Evolutionary conservation across 345 rosid species (phyloP), one percentile per base, ranked within the genome.

Genomic region (Nephelium lappaceum): DNA sequence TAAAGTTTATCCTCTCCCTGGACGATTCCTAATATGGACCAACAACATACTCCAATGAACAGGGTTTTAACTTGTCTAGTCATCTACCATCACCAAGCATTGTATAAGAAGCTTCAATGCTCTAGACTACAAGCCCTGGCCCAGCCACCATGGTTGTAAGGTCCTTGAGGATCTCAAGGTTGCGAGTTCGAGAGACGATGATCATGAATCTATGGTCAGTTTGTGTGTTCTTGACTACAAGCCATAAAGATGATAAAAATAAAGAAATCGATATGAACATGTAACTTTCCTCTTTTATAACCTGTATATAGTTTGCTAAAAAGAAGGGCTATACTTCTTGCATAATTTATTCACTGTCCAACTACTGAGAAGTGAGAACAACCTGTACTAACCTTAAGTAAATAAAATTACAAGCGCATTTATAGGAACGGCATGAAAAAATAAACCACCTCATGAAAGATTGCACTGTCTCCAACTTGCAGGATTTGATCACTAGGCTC

Each of bases 401-500:
- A 55, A 78, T 55, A 69, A 57, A 41, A 63, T 16, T 21, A 6
- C 24, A 51, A 69, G 38, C 71, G 38, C 74, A 49, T 45, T 66
- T 62, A 63, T 19, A 55, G 25, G 8, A 61, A 7, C 12, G 12
- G 25, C 15, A 19, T 41, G 8, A 70, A 72, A 58, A 31, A 66
- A 2, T 5, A 67, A 67, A 82, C 83, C 25, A 96, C 99, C 92
- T 86, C 94, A 36, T 87, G 89, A 70, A 88, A 89, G 43, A 76
- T 87, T 57, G 84, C 83, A 67, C 62, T 25, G 80, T 88, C 83
- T 69, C 84, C 94, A 73, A 72, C 88, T 74, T 83, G 88, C n/a
- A 85, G 82, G 77, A 70, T 84, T 81, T 89, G 97, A 84, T 93
- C 98, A 78, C 87, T 81, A 72, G 98, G 98, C 87, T 93, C 95